Conservation (phyloP, 306 rosid genomes). For the Heteromeles arbutifolia region DNA sequence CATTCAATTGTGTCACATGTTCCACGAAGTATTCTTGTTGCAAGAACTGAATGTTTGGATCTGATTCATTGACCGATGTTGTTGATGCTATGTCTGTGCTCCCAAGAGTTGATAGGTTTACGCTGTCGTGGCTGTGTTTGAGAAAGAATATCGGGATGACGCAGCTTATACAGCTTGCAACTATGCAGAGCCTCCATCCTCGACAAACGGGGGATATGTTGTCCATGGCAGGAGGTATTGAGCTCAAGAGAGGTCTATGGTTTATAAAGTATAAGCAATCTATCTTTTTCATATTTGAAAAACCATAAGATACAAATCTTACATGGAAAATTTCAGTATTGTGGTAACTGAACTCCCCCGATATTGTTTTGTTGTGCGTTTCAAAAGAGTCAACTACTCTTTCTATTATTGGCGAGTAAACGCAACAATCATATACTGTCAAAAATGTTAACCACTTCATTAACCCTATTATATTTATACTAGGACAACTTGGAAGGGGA, state of each 20-base stretch:
- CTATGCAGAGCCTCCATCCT: constrained; percentile 26
- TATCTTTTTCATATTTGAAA: too few relatives aligned
- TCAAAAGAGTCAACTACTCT: neutral
- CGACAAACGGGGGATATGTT: constrained; percentile 8
- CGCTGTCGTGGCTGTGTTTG: constrained; percentile 1
- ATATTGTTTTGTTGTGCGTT: neutral
- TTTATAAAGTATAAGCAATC: neutral
- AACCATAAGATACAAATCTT: too few relatives aligned
- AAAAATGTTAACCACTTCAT: neutral
- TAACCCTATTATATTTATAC: too few relatives aligned
- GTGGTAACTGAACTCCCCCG: neutral
- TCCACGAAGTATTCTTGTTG: neutral
- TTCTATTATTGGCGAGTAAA: neutral
- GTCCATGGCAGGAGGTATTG: constrained; percentile 18
- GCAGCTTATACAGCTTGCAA: constrained; percentile 20
- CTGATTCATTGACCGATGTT: neutral
- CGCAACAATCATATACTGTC: neutral
- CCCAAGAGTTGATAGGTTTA: neutral
- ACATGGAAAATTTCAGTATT: too few relatives aligned
- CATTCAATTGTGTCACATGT: neutral
- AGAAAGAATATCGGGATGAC: constrained; percentile 13
- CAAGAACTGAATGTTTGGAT: neutral
- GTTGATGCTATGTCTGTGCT: neutral
- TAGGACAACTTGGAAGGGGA: too few relatives aligned
- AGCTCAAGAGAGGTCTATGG: neutral